Conservation (phyloP, 1,284 basidiomycete genomes). For the Flammula alnicola region DNA sequence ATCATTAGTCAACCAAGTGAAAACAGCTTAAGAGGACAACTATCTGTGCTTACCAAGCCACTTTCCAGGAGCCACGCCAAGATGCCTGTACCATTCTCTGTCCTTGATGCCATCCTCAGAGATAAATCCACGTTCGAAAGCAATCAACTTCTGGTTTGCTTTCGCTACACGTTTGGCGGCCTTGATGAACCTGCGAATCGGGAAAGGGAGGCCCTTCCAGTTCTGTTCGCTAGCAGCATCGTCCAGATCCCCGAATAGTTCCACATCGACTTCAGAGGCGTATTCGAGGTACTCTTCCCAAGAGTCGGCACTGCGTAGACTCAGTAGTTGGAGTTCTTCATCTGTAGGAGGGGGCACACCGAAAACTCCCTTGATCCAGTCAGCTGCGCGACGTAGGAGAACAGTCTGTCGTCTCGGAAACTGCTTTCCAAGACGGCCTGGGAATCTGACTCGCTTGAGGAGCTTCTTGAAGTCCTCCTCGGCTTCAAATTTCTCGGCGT, state of each 20-base stretch:
- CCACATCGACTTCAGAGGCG: conserved; percentile 21
- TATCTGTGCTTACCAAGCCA: conserved; percentile 71
- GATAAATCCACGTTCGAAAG: conserved; percentile 88
- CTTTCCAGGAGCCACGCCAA: conserved; percentile 89
- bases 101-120: conserved; percentile 74
- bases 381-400: conserved; percentile 26
- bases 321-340: conserved; percentile 23
- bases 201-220: conserved; percentile 27
- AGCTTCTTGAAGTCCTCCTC: conserved; percentile 47
- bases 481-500: conserved; percentile 53
- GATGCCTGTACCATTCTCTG: conserved; percentile 83
- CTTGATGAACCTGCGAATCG: conserved; percentile 54
- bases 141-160: conserved; percentile 74
- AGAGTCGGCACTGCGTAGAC: conserved; percentile 27
- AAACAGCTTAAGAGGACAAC: background rate
- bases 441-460: conserved; percentile 38
- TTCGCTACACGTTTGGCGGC: conserved; percentile 65
- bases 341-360: conserved; percentile 33
- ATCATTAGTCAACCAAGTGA: conserved; percentile 3
- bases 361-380: conserved; percentile 38
- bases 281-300: conserved; percentile 35
- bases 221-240: conserved; percentile 7
- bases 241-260: conserved; percentile 1
- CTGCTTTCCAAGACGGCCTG: conserved; percentile 27
- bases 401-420: conserved; percentile 25